Percentiles rank a stretch among this genome's conserved stretches.
phyloP scores from a whole-genome alignment of 441 rosid genomes.

The Arabidopsis hybrid region DNA sequence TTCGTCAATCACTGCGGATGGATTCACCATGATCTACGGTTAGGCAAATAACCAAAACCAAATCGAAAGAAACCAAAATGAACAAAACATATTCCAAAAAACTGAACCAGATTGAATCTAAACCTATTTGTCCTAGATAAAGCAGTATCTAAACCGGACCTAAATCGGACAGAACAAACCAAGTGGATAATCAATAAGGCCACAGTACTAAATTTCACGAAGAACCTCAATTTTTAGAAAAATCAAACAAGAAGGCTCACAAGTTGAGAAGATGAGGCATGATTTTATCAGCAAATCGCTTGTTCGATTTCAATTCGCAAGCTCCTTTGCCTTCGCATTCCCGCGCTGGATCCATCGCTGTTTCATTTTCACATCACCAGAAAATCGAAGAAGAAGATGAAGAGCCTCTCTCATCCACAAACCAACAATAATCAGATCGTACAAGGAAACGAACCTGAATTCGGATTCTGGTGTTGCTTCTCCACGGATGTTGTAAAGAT shows the following conservation, averaged over 20 bases:
- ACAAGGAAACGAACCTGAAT: conserved; percentile 18
- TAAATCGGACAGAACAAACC: too few species aligned
- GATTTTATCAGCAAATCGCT: conserved; percentile 53
- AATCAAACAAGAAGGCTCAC: conserved; percentile 47
- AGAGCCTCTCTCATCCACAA: neutral
- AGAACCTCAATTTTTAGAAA: neutral
- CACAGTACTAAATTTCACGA: too few species aligned
- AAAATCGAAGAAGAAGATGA: conserved; percentile 32
- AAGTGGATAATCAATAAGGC: neutral
- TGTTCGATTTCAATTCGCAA: conserved; percentile 41
- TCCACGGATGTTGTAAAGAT: conserved; percentile 26
- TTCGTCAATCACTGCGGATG: too few species aligned
- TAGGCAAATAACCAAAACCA: too few species aligned
- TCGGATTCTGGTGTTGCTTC: conserved; percentile 2
- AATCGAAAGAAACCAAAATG: too few species aligned
- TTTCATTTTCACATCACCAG: neutral
- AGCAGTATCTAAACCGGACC: too few species aligned
- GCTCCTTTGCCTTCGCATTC: conserved; percentile 57
- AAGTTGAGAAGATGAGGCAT: conserved; percentile 82
- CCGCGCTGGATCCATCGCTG: conserved; percentile 46
- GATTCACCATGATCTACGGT: too few species aligned
- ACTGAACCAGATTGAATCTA: too few species aligned
- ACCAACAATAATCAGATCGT: conserved; percentile 15
- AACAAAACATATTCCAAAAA: too few species aligned
- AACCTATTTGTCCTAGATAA: too few species aligned